Conservation (phyloP, 306 rosid species). For the Abrus precatorius region DNA sequence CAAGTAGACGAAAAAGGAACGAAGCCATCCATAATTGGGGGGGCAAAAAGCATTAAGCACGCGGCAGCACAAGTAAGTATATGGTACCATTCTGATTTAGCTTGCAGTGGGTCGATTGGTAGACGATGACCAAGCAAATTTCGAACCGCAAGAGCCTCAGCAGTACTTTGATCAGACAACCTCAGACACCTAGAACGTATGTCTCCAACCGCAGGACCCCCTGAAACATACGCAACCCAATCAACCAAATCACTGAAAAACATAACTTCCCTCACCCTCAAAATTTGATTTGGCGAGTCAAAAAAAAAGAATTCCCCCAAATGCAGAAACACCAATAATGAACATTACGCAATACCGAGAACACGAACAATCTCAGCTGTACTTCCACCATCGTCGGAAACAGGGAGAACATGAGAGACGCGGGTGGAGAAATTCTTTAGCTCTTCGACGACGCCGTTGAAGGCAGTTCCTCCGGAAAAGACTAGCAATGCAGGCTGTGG, state of each 20-base stretch:
- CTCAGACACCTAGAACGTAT: conserved; percentile 96
- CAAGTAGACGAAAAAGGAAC: conserved; percentile 7
- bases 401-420: conserved; percentile 98
- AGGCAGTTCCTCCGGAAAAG: conserved; percentile 95
- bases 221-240: conserved; percentile 47
- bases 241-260: conserved; percentile 22
- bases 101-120: conserved; percentile 63
- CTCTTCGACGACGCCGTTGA: conserved; percentile 90
- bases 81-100: conserved; percentile 83
- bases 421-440: conserved; percentile 82
- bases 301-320: not conserved
- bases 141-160: conserved; percentile 92
- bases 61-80: conserved; percentile 10
- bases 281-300: not conserved
- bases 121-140: conserved; percentile 89
- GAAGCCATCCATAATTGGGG: not conserved
- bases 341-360: conserved; percentile 58
- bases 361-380: conserved; percentile 98
- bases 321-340: conserved; percentile 13
- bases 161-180: conserved; percentile 82
- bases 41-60: not conserved
- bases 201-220: conserved; percentile 98
- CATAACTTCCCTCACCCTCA: not conserved
- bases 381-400: conserved; percentile 96
- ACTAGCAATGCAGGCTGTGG: conserved; percentile 76